Conservation (phyloP, 2,329 filamentous ascomycete genomes). For the Ophiostoma sp. region DNA sequence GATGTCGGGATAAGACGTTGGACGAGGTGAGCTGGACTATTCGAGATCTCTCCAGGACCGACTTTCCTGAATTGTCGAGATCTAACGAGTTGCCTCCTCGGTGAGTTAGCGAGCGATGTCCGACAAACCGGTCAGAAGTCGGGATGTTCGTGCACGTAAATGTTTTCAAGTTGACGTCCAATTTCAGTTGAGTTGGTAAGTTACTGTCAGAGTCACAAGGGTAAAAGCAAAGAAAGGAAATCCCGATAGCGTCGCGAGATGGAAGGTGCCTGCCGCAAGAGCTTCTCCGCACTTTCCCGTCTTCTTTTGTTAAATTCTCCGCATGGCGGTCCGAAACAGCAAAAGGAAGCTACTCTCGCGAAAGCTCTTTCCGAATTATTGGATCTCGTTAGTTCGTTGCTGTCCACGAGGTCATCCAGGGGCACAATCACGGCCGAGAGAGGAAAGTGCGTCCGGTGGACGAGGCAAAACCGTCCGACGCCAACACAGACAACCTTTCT, state of each 20-base stretch:
- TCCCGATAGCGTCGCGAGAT: background rate
- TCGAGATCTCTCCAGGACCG: background rate
- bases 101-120: background rate
- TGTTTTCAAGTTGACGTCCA: no score
- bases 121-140: background rate
- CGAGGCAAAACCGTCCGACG: constrained; percentile 1
- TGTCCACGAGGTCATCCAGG: background rate
- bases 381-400: background rate
- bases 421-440: background rate
- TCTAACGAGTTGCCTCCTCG: background rate
- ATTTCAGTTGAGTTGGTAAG: background rate
- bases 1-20: background rate
- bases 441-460: constrained; percentile 1
- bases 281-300: constrained; percentile 9
- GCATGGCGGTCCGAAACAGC: no score
- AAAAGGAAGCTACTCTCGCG: background rate
- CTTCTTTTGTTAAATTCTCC: background rate
- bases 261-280: background rate
- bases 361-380: background rate
- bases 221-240: background rate
- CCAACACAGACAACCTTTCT: background rate
- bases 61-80: background rate
- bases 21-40: background rate
- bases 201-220: background rate
- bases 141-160: background rate